Evolutionary conservation across 169 alveolate genomes (phyloP), one percentile per base, ranked within the genome.

Genomic region (Plasmodium knowlesi): DNA sequence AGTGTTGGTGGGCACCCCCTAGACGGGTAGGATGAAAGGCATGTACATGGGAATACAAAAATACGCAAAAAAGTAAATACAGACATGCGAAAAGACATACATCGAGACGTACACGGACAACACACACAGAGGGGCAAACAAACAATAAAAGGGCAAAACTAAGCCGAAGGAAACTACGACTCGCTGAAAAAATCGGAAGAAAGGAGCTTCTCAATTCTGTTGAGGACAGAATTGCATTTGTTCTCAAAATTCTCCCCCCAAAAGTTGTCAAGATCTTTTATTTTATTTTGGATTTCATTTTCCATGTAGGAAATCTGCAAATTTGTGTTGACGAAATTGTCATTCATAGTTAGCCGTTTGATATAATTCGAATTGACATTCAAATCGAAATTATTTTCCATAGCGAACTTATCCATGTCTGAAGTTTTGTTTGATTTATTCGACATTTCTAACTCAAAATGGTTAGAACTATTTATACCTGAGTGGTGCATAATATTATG

Each of bases 251-350:
- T 28, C 50, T 41, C 22, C 22, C 94, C 89, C 37, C 78, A n/a
- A 5, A 43, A 72, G 39, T 34, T 79, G 70, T 89, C 94, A 61
- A 89, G 67, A 22, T 78, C 85, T 53, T 89, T 89, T 57, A 89
- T 89, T 57, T 79, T 89, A 28, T 79, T 79, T 89, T 89, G 94
- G 39, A 89, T 79, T 78, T 89, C 94, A 89, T 89, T 89, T 79
- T 89, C 94, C 25, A 79, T 89, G 50, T 89, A 89, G 19, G 94
- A 89, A 43, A 89, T 89, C 32, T 89, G 94, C 72, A 89, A 89
- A 73, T 89, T 82, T n/a, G 82, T 61, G 73, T 89, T 89, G 46
- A 79, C 94, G 72, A 57, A 89, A 79, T 89, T 78, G 19, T 80
- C 76, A 28, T 79, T 89, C 94, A 79, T 67, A 4, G 89, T 61